Conservation (phyloP, 2,329 filamentous ascomycete species). For the Apiospora sp. region DNA sequence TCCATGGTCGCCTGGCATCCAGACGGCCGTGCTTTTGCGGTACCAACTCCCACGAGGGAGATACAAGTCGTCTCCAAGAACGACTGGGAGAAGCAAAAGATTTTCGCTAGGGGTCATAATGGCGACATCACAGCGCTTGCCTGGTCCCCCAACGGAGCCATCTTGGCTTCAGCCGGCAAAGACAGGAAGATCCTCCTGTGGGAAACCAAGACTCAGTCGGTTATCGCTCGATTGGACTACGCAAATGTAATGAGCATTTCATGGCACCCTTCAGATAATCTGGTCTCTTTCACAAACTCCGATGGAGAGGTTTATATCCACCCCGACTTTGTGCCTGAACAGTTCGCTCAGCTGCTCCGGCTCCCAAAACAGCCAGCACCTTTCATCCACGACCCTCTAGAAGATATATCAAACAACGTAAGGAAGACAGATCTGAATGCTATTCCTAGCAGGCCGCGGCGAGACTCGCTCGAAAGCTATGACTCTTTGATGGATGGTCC, state of each 20-base stretch:
- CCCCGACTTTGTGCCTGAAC: slow-evolving; percentile 70
- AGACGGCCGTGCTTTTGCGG: slow-evolving; percentile 89
- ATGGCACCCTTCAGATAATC: slow-evolving; percentile 92
- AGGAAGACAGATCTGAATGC: slow-evolving; percentile 62
- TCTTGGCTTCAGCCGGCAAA: slow-evolving; percentile 76
- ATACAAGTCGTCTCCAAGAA: slow-evolving; percentile 87
- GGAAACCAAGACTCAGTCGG: slow-evolving; percentile 87
- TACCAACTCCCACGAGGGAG: slow-evolving; percentile 81
- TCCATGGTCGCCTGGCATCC: slow-evolving; percentile 89
- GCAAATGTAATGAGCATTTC: slow-evolving; percentile 83
- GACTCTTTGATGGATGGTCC: slow-evolving; percentile 78
- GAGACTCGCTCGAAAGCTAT: slow-evolving; percentile 76
- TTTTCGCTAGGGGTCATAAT: slow-evolving; percentile 81
- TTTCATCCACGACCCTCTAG: slow-evolving; percentile 82
- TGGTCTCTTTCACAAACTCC: slow-evolving; percentile 88
- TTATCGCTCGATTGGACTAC: slow-evolving; percentile 81
- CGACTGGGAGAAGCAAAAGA: slow-evolving; percentile 87
- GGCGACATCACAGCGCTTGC: slow-evolving; percentile 85
- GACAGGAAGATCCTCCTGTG: slow-evolving; percentile 80
- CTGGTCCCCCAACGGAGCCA: slow-evolving; percentile 94
- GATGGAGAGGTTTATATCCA: slow-evolving; percentile 95
- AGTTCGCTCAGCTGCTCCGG: slow-evolving; percentile 64
- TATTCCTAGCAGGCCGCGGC: slow-evolving; percentile 60
- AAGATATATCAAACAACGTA: slow-evolving; percentile 73
- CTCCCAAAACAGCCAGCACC: slow-evolving; percentile 77